These are phyloP conservation scores for Xylaria longipes DNA, from an alignment of 495 filamentous ascomycete genomes.

Conservation along the genomic window DNA sequence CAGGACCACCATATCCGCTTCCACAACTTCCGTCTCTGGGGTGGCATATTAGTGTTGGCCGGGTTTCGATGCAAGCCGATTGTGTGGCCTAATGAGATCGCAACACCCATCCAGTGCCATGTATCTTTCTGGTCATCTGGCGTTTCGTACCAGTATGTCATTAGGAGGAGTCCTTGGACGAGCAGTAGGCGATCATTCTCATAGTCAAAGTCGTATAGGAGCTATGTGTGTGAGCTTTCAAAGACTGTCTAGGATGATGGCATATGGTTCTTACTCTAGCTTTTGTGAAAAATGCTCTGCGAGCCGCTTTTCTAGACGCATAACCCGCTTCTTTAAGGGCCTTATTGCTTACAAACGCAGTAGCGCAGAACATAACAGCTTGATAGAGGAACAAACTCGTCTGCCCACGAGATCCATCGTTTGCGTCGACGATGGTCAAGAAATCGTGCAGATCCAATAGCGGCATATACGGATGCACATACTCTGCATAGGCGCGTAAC, in stretches of 20 bases:
- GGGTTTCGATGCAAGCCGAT: slow-evolving; percentile 86
- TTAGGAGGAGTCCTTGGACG: slow-evolving; percentile 82
- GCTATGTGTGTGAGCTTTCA: slow-evolving; percentile 40
- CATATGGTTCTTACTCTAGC: slow-evolving; percentile 64
- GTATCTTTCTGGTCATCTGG: slow-evolving; percentile 90
- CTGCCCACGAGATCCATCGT: slow-evolving; percentile 68
- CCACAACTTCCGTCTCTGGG: slow-evolving; percentile 76
- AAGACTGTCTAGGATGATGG: neutral
- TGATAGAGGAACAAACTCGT: slow-evolving; percentile 81
- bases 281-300: slow-evolving; percentile 80
- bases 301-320: slow-evolving; percentile 70
- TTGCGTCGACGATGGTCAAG: slow-evolving; percentile 66
- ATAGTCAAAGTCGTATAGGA: slow-evolving; percentile 84
- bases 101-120: slow-evolving; percentile 92
- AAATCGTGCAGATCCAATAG: slow-evolving; percentile 79
- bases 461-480: slow-evolving; percentile 91
- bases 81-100: slow-evolving; percentile 80
- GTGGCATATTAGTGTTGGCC: slow-evolving; percentile 70
- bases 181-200: slow-evolving; percentile 81
- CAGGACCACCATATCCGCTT: slow-evolving; percentile 95
- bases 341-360: slow-evolving; percentile 76
- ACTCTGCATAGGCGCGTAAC: slow-evolving; percentile 77
- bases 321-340: slow-evolving; percentile 74
- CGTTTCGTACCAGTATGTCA: slow-evolving; percentile 93
- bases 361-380: slow-evolving; percentile 81